phyloP scores from a whole-genome alignment of 495 filamentous ascomycete species.

The Aspergillus bertholletiae region DNA sequence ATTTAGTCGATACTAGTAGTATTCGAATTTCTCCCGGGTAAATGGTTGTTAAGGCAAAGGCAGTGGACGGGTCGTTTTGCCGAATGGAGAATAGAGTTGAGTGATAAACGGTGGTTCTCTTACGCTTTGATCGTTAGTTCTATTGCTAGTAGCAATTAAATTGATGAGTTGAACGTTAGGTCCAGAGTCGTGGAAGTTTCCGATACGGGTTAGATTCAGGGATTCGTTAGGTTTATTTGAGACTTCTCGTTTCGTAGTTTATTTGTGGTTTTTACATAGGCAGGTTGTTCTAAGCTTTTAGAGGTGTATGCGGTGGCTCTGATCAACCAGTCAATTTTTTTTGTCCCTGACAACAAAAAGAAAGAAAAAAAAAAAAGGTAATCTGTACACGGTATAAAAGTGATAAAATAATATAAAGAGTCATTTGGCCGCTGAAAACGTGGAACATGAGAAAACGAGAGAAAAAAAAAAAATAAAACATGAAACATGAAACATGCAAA shows the following conservation, averaged over 20 bases:
- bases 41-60: too few relatives aligned
- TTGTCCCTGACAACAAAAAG: neutral
- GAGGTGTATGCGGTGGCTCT: neutral
- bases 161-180: neutral
- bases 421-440: slow-evolving; percentile 1
- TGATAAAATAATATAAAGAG: neutral
- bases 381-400: neutral
- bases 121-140: neutral
- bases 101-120: neutral
- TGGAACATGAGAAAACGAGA: neutral
- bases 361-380: neutral
- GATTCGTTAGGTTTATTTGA: neutral
- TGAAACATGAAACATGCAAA: slow-evolving; percentile 2
- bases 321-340: neutral
- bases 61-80: neutral
- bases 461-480: neutral
- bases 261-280: neutral
- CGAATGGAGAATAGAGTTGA: neutral
- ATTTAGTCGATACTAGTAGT: too few relatives aligned
- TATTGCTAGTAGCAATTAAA: neutral
- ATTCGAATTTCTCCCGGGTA: too few relatives aligned
- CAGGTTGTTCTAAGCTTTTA: neutral
- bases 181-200: neutral
- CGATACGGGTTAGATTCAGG: neutral
- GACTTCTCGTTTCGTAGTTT: neutral